Conservation (phyloP, 352 stramenopile species). For the Phytophthora capsici region DNA sequence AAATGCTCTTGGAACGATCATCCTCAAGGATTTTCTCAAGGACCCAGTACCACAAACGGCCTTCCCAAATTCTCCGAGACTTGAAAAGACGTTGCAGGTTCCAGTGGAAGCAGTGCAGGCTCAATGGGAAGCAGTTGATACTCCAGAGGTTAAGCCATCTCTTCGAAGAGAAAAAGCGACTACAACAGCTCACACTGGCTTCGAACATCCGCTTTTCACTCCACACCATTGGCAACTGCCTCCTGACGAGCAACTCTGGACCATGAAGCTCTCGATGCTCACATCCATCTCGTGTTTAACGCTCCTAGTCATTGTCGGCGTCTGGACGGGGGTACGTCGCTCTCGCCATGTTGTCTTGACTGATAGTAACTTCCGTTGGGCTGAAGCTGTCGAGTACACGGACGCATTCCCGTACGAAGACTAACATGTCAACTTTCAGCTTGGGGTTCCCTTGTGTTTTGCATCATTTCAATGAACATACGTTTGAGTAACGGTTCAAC, state of each 20-base stretch:
- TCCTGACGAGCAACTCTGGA: slow-evolving; percentile 29
- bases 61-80: slow-evolving; percentile 1
- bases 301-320: slow-evolving; percentile 28
- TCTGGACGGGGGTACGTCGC: slow-evolving; percentile 32
- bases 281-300: slow-evolving; percentile 31
- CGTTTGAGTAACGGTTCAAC: too few relatives aligned
- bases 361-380: slow-evolving; percentile 35
- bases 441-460: background rate
- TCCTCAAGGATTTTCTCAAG: slow-evolving; percentile 23
- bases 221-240: slow-evolving; percentile 25
- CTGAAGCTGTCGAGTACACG: slow-evolving; percentile 38
- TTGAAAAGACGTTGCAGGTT: slow-evolving; percentile 3
- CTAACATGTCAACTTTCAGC: background rate
- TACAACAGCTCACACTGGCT: slow-evolving; percentile 13
- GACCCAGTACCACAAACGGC: background rate
- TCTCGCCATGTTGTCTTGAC: slow-evolving; percentile 22
- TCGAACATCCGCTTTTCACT: slow-evolving; percentile 20
- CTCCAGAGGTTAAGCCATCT: slow-evolving; percentile 5
- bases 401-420: slow-evolving; percentile 36
- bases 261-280: slow-evolving; percentile 38
- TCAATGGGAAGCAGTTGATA: background rate
- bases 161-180: slow-evolving; percentile 19
- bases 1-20: slow-evolving; percentile 13
- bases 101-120: background rate
- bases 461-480: background rate